Evolutionary conservation across 805 yeast species (phyloP).

Genomic region (Teunomyces kruisii): DNA sequence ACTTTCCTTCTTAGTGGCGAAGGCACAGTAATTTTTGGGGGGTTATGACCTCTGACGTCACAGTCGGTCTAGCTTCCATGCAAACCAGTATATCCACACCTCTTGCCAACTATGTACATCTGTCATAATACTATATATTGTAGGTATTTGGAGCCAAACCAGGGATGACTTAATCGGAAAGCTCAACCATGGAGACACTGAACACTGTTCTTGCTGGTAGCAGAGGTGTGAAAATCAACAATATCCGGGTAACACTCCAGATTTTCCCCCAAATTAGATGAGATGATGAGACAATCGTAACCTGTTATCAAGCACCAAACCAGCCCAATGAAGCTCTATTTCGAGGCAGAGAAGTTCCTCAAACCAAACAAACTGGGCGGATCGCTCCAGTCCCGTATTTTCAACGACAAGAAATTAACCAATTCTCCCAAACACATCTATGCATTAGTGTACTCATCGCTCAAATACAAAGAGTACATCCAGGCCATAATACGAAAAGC

Average conservation of each 20-base stretch:
- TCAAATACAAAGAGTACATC: slow-evolving; percentile 68
- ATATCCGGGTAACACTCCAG: not conserved
- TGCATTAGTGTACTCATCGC: slow-evolving; percentile 79
- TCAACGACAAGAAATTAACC: slow-evolving; percentile 29
- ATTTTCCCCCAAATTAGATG: not conserved
- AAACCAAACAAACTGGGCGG: slow-evolving; percentile 27
- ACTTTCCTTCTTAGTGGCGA: not conserved
- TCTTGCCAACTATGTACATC: no score
- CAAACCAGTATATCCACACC: not conserved
- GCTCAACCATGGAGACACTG: no score
- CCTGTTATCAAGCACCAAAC: not conserved
- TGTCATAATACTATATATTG: no score
- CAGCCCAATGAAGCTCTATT: slow-evolving; percentile 41
- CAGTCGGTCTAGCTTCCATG: not conserved
- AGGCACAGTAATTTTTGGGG: not conserved
- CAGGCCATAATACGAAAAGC: slow-evolving; percentile 63
- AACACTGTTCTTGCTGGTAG: no score
- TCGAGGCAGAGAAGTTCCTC: slow-evolving; percentile 43
- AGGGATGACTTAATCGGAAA: no score
- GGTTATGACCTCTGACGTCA: not conserved
- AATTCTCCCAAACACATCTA: slow-evolving; percentile 79
- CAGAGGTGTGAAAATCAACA: no score
- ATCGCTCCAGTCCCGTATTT: slow-evolving; percentile 38
- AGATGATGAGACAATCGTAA: not conserved
- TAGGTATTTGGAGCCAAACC: no score